Evolutionary conservation across 2,329 filamentous ascomycete genomes (phyloP), one percentile per base, ranked within the genome.

Genomic region (Colletotrichum agaves): DNA sequence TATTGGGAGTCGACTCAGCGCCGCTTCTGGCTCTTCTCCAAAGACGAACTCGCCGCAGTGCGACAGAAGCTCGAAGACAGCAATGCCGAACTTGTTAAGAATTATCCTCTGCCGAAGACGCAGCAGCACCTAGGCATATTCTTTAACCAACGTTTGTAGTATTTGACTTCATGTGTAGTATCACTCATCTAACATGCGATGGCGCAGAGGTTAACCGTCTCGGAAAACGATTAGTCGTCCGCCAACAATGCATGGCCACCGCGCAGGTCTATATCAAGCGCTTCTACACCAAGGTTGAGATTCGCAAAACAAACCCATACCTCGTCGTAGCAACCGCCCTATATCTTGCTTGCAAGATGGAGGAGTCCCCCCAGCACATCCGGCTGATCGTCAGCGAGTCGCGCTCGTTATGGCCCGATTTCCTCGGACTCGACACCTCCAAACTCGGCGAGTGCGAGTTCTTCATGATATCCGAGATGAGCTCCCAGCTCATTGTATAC

Each of bases 291-390:
- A 93, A 92, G 73, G 92, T 97, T 73, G 94, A 97, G 75, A 94
- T 98, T 71, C 91, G 95, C 64, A 90, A 91, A 70, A 97, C 94
- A 53, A 99, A 98, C 74, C 94, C 95, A 4, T 97, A 97, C 76
- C 89, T 98, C 39, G 89, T 98, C 66, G 87, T 97, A 71, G 91
- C 94, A n/a, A 98, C 96, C 1, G 93, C 95, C 5, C 87, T 98
- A 69, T 99, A 99, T 78, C 84, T 99, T 39, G 94, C 96, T 19
- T 97, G 94, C 82, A 99, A 99, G 81, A 97, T 97, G 89, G 96
- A 99, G 78, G 96, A 99, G 79, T 94, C 91, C 57, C 96, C 96
- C 3, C 95, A 98, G 78, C 96, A 99, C 78, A 98, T 99, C 74
- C 89, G 96, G 33, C 87, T 97, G 71, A 91, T 99, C 66, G 90